Evolutionary conservation across 768 basidiomycete genomes (phyloP), one percentile per base, ranked within the genome.

Genomic region (Tremella mesenterica): DNA sequence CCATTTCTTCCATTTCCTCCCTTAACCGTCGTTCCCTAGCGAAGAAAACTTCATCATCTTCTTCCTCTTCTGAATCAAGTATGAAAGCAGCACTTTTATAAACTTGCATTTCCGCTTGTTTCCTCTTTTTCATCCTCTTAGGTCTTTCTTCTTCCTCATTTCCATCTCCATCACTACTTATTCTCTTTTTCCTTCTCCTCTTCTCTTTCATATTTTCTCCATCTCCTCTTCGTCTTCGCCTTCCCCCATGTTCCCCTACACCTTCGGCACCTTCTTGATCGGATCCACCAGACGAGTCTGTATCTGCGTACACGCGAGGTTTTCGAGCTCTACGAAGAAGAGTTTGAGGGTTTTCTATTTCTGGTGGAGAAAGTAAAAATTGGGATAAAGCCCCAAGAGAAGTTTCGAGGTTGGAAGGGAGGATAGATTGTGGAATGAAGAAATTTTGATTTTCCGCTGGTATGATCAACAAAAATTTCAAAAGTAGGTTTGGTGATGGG

Each of bases 21-120:
- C 65, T 33, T 21, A 60, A 33, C 26, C 48, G 48, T 38, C 54
- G 44, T 74, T 93, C 91, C 64, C 78, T 80, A 72, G 79, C 84
- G 53, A 90, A 81, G 78, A 95, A 95, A n/a, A 58, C 52, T 18
- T 50, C 54, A 46, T 85, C 84, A 25, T 78, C 81, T 44, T 86
- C 84, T 72, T 89, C 84, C 65, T 85, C 83, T 63, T 95, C 91
- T 57, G 86, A 88, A 74, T 95, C 90, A 67, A 86, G 83, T 69
- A 93, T 90, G 70, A 92, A 87, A 71, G 88, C 85, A 9, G 88
- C 88, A 6, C 85, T 87, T 72, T 89, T 90, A 78, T 86, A 91
- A 54, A 77, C 76, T 75, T 83, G 79, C 69, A 81, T 80, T 69
- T 86, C 85, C 68, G 81, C 83, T 61, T 76, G 77, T 71, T 80